phyloP scores from a whole-genome alignment of 2,329 filamentous ascomycete species.

The Fusarium cyanostomum region DNA sequence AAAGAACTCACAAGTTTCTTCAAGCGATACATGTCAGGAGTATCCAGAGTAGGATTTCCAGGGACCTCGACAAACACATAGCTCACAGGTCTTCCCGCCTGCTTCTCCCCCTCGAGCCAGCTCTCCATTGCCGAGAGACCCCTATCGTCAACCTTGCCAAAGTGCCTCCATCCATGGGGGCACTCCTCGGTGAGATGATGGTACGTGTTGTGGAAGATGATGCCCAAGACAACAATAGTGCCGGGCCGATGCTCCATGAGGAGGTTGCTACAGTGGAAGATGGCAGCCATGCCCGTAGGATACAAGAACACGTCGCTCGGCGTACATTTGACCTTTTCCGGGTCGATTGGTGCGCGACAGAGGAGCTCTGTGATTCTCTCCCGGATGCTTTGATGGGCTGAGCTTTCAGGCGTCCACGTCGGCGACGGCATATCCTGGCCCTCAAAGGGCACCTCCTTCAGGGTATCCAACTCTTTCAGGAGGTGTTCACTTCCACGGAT shows the following conservation, averaged over 20 bases:
- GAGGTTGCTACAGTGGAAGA: slow-evolving; percentile 55
- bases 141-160: slow-evolving; percentile 54
- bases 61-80: slow-evolving; percentile 60
- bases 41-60: slow-evolving; percentile 50
- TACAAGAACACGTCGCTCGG: slow-evolving; percentile 61
- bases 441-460: slow-evolving; percentile 48
- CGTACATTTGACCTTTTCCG: slow-evolving; percentile 37
- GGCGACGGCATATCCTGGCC: slow-evolving; percentile 42
- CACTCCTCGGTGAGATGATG: slow-evolving; percentile 58
- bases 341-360: slow-evolving; percentile 51
- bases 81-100: slow-evolving; percentile 51
- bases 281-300: slow-evolving; percentile 63
- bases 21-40: slow-evolving; percentile 47
- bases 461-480: slow-evolving; percentile 48
- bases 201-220: slow-evolving; percentile 62
- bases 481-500: slow-evolving; percentile 57
- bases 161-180: slow-evolving; percentile 56
- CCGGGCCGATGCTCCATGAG: slow-evolving; percentile 48
- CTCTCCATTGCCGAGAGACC: slow-evolving; percentile 57
- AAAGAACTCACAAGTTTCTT: slow-evolving; percentile 50
- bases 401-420: slow-evolving; percentile 51
- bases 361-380: slow-evolving; percentile 54
- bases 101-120: slow-evolving; percentile 55
- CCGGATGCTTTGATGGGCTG: slow-evolving; percentile 51
- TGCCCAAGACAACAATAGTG: slow-evolving; percentile 57